Base-by-base conservation (phyloP, 2,329 filamentous ascomycete genomes). In the Calonectria hongkongensis region DNA sequence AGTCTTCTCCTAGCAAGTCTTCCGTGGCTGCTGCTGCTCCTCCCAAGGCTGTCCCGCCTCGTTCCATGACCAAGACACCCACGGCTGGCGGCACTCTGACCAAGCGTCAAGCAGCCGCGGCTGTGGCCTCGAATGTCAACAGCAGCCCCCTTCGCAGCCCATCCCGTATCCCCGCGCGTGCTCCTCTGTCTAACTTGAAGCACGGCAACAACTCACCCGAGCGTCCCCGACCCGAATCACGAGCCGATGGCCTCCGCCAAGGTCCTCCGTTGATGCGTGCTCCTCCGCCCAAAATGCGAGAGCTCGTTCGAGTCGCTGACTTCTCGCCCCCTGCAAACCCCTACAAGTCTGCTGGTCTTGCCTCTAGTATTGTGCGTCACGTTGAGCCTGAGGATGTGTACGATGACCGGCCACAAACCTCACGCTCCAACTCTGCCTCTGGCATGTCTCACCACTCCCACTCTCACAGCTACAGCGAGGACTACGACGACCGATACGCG, bases 251-350 rank as follows among this genome's bases (percentile, higher is more conserved):
- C 65, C 82, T 90, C 68, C 88, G 90, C 18, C 85, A 87, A 28
- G 90, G 88, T 30, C 89, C 90, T 65, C 90, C 90, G 0, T 56
- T 79, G 64, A 83, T 88, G 80, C 88, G 92, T 74, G 93, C 93
- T 1, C 95, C 95, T 43, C 96, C 96, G 15, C 96, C 96, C 62
- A 97, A 95, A 83, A 98, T 98, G 95, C 92, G 96, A 76, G 95
- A 97, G 50, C 88, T 98, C 64, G 81, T 85, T 58, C 85, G 87
- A 9, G 84, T 87, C 10, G 86, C 88, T 2, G 88, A 90, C 64
- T 84, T 91, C 21, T 87, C 89, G 72, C 87, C 88, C 0, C 88
- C 88, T 0, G 76, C 75, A 16, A 88, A 88, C 75, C 85, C 85
- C 7, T 90, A 90, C 79, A 87, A 87, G 62, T 81, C 84, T 13